Conservation (phyloP, 2,329 filamentous ascomycete species). For the Elsinoe batatas region DNA sequence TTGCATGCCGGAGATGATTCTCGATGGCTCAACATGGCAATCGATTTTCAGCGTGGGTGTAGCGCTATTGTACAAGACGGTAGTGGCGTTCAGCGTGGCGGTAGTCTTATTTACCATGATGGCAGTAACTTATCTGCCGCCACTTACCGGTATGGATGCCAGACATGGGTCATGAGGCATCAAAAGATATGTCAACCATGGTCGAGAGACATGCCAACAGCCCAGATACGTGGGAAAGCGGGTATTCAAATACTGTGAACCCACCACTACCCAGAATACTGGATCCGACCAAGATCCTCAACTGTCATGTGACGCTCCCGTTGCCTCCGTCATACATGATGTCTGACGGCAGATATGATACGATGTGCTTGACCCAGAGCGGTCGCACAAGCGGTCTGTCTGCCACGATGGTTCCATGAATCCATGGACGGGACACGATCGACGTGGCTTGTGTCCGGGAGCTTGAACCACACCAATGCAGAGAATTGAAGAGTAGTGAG, state of each 20-base stretch:
- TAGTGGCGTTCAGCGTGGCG: no score
- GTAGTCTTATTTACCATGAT: no score
- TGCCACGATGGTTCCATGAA: constrained; percentile 2
- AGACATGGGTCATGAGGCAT: not conserved
- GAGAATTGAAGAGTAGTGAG: not conserved
- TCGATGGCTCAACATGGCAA: no score
- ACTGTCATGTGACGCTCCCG: not conserved
- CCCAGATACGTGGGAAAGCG: not conserved
- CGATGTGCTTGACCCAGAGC: not conserved
- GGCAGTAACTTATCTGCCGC: no score
- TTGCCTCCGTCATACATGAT: not conserved
- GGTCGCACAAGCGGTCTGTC: constrained; percentile 8
- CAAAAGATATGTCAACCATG: not conserved
- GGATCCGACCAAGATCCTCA: not conserved
- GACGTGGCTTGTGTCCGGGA: constrained; percentile 10
- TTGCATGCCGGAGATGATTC: no score
- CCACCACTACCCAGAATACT: not conserved
- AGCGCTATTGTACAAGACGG: no score
- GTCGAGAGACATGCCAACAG: not conserved
- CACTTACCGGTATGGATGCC: not conserved
- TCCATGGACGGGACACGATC: constrained; percentile 3
- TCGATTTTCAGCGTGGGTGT: no score
- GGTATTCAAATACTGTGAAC: constrained; percentile 4
- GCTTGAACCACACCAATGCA: not conserved
- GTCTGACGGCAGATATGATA: not conserved